Base-by-base conservation (phyloP, 257 asterid genomes). In the Dorcoceras hygrometricum region DNA sequence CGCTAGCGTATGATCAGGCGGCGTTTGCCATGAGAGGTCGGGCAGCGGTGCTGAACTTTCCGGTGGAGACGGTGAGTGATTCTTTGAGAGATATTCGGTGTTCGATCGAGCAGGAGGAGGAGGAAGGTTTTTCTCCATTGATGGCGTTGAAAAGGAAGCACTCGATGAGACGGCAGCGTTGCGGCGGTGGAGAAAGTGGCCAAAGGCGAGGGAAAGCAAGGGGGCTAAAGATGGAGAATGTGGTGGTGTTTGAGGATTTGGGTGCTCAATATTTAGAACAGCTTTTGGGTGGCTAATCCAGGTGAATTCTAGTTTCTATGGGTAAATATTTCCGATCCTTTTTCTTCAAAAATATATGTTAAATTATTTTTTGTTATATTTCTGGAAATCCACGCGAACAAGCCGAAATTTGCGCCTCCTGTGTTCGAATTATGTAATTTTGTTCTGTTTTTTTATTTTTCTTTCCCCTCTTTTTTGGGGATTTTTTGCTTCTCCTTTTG, bases 1-100 rank as follows among this genome's bases (percentile, higher is more conserved):
- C 97, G 68, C 18, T 90, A 74, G 97, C 97, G 9, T 90, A 90
- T 36, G 97, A 90, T 54, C 97, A 90, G 69, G 97, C 97, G 1
- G 95, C 97, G 22, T 87, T 80, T 50, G 71, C 89, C 4, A 86
- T 84, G 91, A 72, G 97, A 0, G 97, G 97, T 0, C 57, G 71
- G 2, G 51, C 89, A 23, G 94, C 95, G 59, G 72, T 76, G 5
- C 72, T 90, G 50, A 90, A 90, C 59, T 90, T 87, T 23, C 86
- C 97, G 8, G 87, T 76, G 58, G 95, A 87, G 16, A 81, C 71
- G 23, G 97, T 87, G 31, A 55, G 78, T 53, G 83, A 87, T 60
- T 90, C 97, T 0, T 69, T 87, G 43, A 24, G 63, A 59, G 95
- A 87, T 53, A 66, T 87, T 69, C 77, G 70, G 70, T 73, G 78